These are phyloP conservation scores for Alternaria ventricosa DNA, from an alignment of 2,329 filamentous ascomycete species.

Conservation along the genomic window DNA sequence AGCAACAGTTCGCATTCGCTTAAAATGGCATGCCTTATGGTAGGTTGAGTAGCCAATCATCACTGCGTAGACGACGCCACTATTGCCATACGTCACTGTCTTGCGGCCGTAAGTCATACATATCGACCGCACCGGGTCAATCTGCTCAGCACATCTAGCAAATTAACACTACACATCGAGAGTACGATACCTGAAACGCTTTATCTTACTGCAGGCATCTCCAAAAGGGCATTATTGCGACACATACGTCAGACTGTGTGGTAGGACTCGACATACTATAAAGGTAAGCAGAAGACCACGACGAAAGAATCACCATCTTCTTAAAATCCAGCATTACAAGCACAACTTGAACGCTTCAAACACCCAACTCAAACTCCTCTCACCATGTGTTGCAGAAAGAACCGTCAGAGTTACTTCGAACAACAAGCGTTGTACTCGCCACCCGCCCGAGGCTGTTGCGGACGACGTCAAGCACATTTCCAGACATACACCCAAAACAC, in stretches of 20 bases:
- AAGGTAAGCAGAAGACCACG: not conserved
- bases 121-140: not conserved
- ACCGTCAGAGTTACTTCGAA: not conserved
- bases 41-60: not conserved
- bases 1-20: not conserved
- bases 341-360: not conserved
- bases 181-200: not conserved
- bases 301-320: not conserved
- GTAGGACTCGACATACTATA: not conserved
- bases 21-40: not conserved
- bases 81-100: conserved; percentile 6
- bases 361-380: not conserved
- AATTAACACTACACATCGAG: not conserved
- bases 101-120: not conserved
- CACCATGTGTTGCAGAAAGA: conserved; percentile 3
- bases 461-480: not conserved
- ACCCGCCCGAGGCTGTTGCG: conserved; percentile 7
- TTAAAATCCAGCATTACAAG: not conserved
- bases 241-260: not conserved
- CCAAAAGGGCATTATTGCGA: not conserved
- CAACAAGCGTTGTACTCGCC: not conserved
- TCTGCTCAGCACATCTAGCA: not conserved
- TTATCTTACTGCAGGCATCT: not conserved
- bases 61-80: conserved; percentile 1
- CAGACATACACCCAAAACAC: not conserved